Conservation (phyloP, 176 grass and related monocot genomes). For the Zea mays region Zm-B73-REFERENCE-NAM-5.0 NC_050104.1:27833501-27834000, state of each 20-base stretch:
- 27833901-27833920: slow-evolving; percentile 1
- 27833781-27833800: background rate
- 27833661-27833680: slow-evolving; percentile 23
- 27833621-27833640: slow-evolving; percentile 14
- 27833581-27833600: background rate
- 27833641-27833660: slow-evolving; percentile 26
- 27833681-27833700: background rate
- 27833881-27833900: background rate
- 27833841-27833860: background rate
- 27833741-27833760: slow-evolving; percentile 2
- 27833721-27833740: slow-evolving; percentile 8
- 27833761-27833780: background rate
- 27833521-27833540: background rate
- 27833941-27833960: background rate
- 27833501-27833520: background rate
- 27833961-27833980: background rate
- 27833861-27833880: background rate
- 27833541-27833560: too few relatives aligned
- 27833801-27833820: slow-evolving; percentile 9
- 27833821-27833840: background rate
- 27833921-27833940: background rate
- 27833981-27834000: background rate
- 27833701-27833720: slow-evolving; percentile 11
- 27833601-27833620: slow-evolving; percentile 35
- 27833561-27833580: too few relatives aligned